Evolutionary conservation across 768 basidiomycete species (phyloP), one percentile per base, ranked within the genome.

Genomic region (Pleurotus pulmonarius): DNA sequence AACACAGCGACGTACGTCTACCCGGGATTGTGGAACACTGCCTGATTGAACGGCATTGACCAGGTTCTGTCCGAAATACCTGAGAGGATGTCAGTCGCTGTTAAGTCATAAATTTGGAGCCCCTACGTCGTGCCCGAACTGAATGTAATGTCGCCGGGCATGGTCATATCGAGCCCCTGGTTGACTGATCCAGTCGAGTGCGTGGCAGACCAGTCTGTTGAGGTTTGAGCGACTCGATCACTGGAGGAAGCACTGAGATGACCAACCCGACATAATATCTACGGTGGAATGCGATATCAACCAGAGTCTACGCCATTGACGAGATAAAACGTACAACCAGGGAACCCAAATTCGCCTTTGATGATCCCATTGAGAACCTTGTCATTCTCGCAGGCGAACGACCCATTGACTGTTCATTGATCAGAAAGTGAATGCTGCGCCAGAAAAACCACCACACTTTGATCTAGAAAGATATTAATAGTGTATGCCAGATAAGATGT

Each of bases 141-240:
- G 16, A 72, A 64, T 22, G 68, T 70, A 40, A 80, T 75, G 57
- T 84, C 86, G 22, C 74, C 86, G 47, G 87, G 86, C 86, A 88
- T 88, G 0, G 83, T 85, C 86, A 87, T 85, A 63, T 87, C 86
- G 11, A 87, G 75, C 15, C 87, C 87, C 29, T 73, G 69, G 58
- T 85, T 85, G 9, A 82, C 81, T 1, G 83, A 78, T 3, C 76
- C 56, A 3, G 79, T 81, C 3, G 80, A 82, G 58, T 82, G 79
- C 3, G 85, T 87, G n/a, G 82, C 87, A 61, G 73, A 67, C 88
- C 86, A 89, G 64, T 89, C 88, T 77, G 48, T 37, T 22, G 1
- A 43, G 15, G 41, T 26, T 18, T 5, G n/a, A 45, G 26, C 16
- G 34, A 34, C 45, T 47, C 26, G 16, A 16, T n/a, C 39, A 20